Evolutionary conservation across 148 eudicot species (phyloP), one percentile per base, ranked within the genome.

Genomic region (Bassia scoparia): DNA sequence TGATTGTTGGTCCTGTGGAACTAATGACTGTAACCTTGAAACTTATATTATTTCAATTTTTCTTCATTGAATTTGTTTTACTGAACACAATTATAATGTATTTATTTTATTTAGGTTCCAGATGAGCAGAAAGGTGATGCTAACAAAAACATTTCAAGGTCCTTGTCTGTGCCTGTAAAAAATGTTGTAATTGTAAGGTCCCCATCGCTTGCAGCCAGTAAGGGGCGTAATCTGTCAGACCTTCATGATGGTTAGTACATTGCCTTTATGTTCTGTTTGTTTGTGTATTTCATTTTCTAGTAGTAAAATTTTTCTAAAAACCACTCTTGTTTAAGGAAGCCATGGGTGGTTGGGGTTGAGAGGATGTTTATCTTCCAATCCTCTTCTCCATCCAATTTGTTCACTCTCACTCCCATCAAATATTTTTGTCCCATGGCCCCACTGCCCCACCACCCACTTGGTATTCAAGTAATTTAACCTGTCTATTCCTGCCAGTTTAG

Each of bases 131-230:
- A 63, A 61, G 79, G 78, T 15, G 75, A 79, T 44, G 73, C 65
- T 38, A 79, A 74, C 65, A 81, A 83, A 68, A 75, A 75, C 38
- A 83, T 87, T 52, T 76, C 86, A 34, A 87, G 98, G 85, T 90
- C 98, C 18, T 80, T 86, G 67, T 93, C 96, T 61, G 89, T 88
- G 65, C 98, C 98, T 43, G 90, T 78, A 56, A 82, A 81, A 79
- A 90, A 80, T 81, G 27, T 76, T 54, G 89, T 93, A 30, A 86
- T 93, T 70, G 92, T 93, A 61, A 85, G 98, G 81, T 89, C 94
- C 29, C 52, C 78, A 29, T 89, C 96, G 59, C 81, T 85, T 77
- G 82, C 86, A 43, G 56, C 78, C 34, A 72, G 77, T 34, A 87
- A 73, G 69, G 87, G 84, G 77, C 70, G 64, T 69, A 75, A 67